Evolutionary conservation across 2,329 filamentous ascomycete genomes (phyloP), one percentile per base, ranked within the genome.

Genomic region (Verticillium nubilum): DNA sequence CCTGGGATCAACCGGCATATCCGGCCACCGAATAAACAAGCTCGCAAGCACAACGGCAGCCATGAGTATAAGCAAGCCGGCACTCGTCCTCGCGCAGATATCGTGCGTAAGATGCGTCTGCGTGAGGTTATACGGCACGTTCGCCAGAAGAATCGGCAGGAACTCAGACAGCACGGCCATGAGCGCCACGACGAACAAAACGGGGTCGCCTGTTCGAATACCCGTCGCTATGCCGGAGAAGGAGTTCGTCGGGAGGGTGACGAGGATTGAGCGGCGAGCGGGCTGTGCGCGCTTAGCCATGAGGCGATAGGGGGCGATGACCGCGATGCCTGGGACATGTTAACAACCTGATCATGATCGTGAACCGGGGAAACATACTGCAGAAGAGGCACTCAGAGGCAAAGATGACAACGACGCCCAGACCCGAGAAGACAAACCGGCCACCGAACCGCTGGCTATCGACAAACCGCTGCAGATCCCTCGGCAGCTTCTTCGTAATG

Each of bases 121-220:
- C 0, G 75, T 73, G 2, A 76, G 70, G 57, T 73, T 77, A 66
- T 78, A 80, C 0, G 80, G 76, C 2, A 82, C 72, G 61, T 81
- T 82, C 63, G 78, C 73, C 2, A 83, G 72, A 1, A 79, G 70
- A 23, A 82, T 70, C 1, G 80, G 80, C n/a, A 83, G 74, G 54
- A 81, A 75, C 55, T 83, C 80, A 25, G 79, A 74, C 2, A 81
- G 68, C 25, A 82, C 73, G 3, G 77, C 71, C 54, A 77, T 75
- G 5, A 75, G 62, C 0, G 77, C 74, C 10, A 78, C 73, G 13
- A 73, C 58, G 26, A 74, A 70, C 1, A 79, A 70, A 60, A 78
- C 79, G 6, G 69, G 56, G 33, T 81, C 74, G 10, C 67, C 67
- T 19, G 72, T 65, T 4, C 64, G 54, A 17, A 77, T 60, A 5